Percentiles rank a stretch among this genome's conserved stretches.
Conservation (phyloP, 352 stramenopile genomes). For the Pythium grandisporangium region DNA sequence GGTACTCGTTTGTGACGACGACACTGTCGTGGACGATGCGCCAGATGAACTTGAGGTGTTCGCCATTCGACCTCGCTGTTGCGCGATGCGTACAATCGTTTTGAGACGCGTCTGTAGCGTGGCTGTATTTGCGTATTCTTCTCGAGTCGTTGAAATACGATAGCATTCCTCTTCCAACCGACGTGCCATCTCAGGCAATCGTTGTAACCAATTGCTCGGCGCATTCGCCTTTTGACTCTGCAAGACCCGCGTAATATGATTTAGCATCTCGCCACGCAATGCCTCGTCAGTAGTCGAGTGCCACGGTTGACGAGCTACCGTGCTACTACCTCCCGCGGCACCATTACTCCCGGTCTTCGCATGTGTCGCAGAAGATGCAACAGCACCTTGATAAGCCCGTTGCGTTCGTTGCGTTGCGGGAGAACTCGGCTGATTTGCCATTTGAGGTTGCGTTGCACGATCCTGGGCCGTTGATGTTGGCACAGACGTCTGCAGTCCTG, state of each 20-base stretch:
- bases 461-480: background rate
- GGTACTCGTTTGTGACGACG: constrained; percentile 14
- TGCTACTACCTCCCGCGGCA: background rate
- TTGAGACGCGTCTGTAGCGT: constrained; percentile 95
- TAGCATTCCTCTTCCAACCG: constrained; percentile 97
- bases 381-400: background rate
- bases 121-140: constrained; percentile 93
- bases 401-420: constrained; percentile 8
- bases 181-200: constrained; percentile 97
- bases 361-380: constrained; percentile 2
- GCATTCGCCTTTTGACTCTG: constrained; percentile 94
- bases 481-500: constrained; percentile 7
- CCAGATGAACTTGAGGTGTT: constrained; percentile 1
- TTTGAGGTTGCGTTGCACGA: background rate
- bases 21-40: background rate
- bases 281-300: constrained; percentile 64
- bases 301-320: constrained; percentile 35
- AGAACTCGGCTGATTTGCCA: constrained; percentile 2
- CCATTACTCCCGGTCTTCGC: too few relatives aligned
- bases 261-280: constrained; percentile 77
- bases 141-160: constrained; percentile 71
- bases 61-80: constrained; percentile 44
- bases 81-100: constrained; percentile 84
- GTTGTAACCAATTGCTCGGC: constrained; percentile 94
- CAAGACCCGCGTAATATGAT: constrained; percentile 92